Conservation (phyloP, 2,329 filamentous ascomycete species). For the Colletotrichum destructivum region DNA sequence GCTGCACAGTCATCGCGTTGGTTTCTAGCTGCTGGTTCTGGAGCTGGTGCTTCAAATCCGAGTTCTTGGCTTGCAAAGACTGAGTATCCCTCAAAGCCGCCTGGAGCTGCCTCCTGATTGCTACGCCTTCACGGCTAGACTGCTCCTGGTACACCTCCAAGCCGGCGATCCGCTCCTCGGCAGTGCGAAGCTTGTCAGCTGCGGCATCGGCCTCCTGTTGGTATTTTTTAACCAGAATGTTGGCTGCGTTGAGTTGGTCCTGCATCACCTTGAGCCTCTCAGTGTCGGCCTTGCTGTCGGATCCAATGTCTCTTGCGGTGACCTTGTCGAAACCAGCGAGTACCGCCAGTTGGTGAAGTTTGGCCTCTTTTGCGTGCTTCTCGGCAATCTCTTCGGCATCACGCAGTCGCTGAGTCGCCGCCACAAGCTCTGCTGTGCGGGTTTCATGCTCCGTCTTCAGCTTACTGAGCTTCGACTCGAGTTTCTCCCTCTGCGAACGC, state of each 20-base stretch:
- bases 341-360: conserved; percentile 86
- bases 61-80: conserved; percentile 83
- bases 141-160: conserved; percentile 98
- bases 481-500: conserved; percentile 78
- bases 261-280: conserved; percentile 83
- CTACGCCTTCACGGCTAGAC: conserved; percentile 91
- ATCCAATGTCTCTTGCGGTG: conserved; percentile 66
- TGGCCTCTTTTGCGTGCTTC: conserved; percentile 88
- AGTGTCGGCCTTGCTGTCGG: conserved; percentile 64
- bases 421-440: conserved; percentile 82
- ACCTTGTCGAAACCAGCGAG: conserved; percentile 87
- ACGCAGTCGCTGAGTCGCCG: conserved; percentile 79
- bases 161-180: conserved; percentile 96
- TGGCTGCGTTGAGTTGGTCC: conserved; percentile 83
- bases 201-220: conserved; percentile 90
- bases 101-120: conserved; percentile 91
- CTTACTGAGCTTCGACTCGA: conserved; percentile 82
- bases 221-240: conserved; percentile 86
- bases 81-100: conserved; percentile 87
- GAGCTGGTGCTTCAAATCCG: conserved; percentile 85
- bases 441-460: conserved; percentile 89
- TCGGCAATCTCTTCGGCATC: conserved; percentile 92
- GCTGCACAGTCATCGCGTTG: conserved; percentile 93
- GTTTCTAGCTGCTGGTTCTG: conserved; percentile 91
- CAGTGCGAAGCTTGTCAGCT: conserved; percentile 89